Conservation (phyloP, 2,329 filamentous ascomycete genomes). For the Aspergillus sp. region DNA sequence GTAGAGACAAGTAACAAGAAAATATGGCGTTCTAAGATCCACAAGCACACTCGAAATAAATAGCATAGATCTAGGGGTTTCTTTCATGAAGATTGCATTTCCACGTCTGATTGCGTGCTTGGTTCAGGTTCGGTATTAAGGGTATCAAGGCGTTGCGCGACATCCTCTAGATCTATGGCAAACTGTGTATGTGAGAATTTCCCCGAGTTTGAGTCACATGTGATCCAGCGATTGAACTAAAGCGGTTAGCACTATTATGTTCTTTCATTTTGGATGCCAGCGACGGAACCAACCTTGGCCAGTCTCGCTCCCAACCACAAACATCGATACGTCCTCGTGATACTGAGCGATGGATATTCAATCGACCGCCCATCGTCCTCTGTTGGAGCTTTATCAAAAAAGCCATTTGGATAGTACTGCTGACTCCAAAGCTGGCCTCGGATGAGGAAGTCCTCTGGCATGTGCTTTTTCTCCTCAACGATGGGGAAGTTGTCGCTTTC, state of each 20-base stretch:
- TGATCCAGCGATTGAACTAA: slow-evolving; percentile 35
- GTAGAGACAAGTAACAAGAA: too few relatives aligned
- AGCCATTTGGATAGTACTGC: slow-evolving; percentile 40
- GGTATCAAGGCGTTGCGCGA: slow-evolving; percentile 7
- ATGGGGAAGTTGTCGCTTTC: slow-evolving; percentile 36
- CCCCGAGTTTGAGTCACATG: slow-evolving; percentile 22
- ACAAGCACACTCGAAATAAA: too few relatives aligned
- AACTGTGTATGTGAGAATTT: slow-evolving; percentile 27
- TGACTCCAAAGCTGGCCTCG: slow-evolving; percentile 49
- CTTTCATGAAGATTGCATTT: slow-evolving; percentile 3
- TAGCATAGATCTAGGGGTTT: too few relatives aligned
- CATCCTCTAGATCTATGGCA: slow-evolving; percentile 17
- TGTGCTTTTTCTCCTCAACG: slow-evolving; percentile 36
- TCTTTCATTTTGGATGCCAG: background rate
- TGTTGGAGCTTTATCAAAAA: slow-evolving; percentile 42
- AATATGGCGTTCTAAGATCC: too few relatives aligned
- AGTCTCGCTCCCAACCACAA: slow-evolving; percentile 42
- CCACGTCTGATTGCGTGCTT: slow-evolving; percentile 1
- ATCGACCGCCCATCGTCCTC: slow-evolving; percentile 50
- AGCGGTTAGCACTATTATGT: slow-evolving; percentile 3
- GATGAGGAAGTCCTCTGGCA: slow-evolving; percentile 53
- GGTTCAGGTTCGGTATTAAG: slow-evolving; percentile 2
- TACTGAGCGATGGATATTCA: slow-evolving; percentile 43
- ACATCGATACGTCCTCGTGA: slow-evolving; percentile 44
- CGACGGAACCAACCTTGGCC: slow-evolving; percentile 30